Conservation (phyloP, 108 stramenopile species). For the Skeletonema menzelii region DNA sequence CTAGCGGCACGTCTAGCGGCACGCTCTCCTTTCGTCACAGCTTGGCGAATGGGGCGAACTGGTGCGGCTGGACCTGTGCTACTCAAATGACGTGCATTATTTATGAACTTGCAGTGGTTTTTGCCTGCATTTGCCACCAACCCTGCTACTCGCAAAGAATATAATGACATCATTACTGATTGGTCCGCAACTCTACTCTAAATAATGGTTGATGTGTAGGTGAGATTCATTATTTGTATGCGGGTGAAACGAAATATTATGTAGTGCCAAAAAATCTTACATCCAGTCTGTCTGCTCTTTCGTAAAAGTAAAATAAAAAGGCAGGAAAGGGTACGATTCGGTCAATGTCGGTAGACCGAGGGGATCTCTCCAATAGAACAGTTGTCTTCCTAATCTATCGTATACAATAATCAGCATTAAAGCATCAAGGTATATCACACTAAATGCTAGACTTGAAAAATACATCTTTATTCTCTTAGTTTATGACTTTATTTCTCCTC, state of each 20-base stretch:
- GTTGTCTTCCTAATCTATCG: too few species aligned
- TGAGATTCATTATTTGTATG: too few species aligned
- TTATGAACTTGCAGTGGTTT: not conserved
- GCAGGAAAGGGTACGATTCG: too few species aligned
- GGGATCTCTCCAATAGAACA: too few species aligned
- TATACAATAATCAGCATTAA: too few species aligned
- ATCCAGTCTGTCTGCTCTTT: too few species aligned
- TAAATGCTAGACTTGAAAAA: not conserved
- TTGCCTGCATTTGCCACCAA: not conserved
- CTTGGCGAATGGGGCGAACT: constrained; percentile 37
- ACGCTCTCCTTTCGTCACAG: constrained; percentile 61
- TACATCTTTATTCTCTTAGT: constrained; percentile 19
- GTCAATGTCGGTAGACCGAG: too few species aligned
- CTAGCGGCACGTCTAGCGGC: constrained; percentile 65
- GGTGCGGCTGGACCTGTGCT: not conserved
- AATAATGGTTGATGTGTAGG: too few species aligned
- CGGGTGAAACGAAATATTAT: too few species aligned
- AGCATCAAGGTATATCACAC: not conserved
- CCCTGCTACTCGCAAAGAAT: constrained; percentile 15
- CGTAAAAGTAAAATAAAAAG: too few species aligned
- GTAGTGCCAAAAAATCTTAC: too few species aligned
- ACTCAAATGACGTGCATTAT: constrained; percentile 7
- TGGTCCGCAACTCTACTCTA: not conserved
- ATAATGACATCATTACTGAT: not conserved
- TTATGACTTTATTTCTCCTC: constrained; percentile 71